phyloP scores from a whole-genome alignment of 495 filamentous ascomycete genomes.

The Immersiella caudata region DNA sequence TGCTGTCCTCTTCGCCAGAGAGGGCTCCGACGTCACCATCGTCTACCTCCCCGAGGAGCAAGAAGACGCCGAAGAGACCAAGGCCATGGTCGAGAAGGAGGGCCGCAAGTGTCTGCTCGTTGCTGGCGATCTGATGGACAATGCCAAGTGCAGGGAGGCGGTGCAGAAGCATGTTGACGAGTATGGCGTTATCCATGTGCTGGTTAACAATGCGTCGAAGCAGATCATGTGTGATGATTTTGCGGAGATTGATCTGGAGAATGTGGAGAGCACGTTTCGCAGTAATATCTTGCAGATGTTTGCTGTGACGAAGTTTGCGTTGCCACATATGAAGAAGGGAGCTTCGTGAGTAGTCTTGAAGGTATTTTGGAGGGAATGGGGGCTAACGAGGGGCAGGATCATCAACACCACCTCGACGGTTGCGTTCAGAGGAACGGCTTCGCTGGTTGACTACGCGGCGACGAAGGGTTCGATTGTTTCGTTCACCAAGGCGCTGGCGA shows the following conservation, averaged over 20 bases:
- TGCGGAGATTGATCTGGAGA: conserved; percentile 51
- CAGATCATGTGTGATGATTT: conserved; percentile 58
- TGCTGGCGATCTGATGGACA: conserved; percentile 52
- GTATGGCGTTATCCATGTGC: conserved; percentile 54
- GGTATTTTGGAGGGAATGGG: conserved; percentile 27
- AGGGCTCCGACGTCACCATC: conserved; percentile 60
- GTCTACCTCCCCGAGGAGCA: conserved; percentile 59
- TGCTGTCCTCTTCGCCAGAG: conserved; percentile 58
- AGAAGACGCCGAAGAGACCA: conserved; percentile 57
- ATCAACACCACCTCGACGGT: conserved; percentile 63
- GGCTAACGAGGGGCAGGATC: conserved; percentile 44
- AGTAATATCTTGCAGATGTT: conserved; percentile 66
- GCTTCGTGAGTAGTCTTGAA: conserved; percentile 31
- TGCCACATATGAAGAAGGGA: conserved; percentile 59
- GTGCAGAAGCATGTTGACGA: conserved; percentile 56
- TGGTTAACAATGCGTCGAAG: conserved; percentile 66
- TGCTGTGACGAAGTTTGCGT: conserved; percentile 61
- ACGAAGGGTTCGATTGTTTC: conserved; percentile 65
- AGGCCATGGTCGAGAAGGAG: conserved; percentile 52
- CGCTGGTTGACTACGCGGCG: conserved; percentile 62
- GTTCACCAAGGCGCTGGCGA: conserved; percentile 60
- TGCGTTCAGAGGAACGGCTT: conserved; percentile 55
- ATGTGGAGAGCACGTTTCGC: conserved; percentile 56
- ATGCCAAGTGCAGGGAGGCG: conserved; percentile 48
- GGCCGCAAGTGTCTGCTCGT: conserved; percentile 51